A percentile compares a stretch with the other conserved stretches of the same genome.
phyloP scores from a whole-genome alignment of 2,329 filamentous ascomycete genomes.

The Rhinocladiella mackenziei region DNA sequence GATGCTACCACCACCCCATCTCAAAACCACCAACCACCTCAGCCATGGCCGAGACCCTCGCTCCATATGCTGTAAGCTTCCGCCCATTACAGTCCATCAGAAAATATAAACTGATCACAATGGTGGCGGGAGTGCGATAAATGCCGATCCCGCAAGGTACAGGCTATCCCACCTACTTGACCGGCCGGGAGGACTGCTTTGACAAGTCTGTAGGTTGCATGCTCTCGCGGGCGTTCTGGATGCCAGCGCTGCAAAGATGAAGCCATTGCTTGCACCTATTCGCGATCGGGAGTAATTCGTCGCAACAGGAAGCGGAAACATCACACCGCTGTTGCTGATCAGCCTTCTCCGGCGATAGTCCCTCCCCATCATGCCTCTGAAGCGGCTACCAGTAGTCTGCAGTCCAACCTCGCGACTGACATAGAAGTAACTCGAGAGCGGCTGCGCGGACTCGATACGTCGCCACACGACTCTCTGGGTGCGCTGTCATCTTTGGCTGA shows the following conservation, averaged over 20 bases:
- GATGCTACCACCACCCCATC: not conserved
- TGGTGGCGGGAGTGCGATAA: conserved; percentile 3
- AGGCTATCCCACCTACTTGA: not conserved
- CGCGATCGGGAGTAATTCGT: conserved; percentile 2
- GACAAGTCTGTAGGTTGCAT: conserved; percentile 4
- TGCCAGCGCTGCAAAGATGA: conserved; percentile 2
- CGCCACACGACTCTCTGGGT: not conserved
- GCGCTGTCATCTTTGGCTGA: conserved; percentile 4
- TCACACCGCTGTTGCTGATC: not conserved
- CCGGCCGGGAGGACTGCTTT: not conserved
- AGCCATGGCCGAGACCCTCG: conserved; percentile 2
- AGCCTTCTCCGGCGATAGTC: not conserved
- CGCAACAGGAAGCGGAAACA: conserved; percentile 5
- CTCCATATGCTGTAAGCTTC: conserved; percentile 3
- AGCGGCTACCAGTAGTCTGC: conserved; percentile 1
- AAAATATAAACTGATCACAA: conserved; percentile 2
- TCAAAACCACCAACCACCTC: not conserved
- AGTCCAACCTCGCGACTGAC: conserved; percentile 3
- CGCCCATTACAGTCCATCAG: conserved; percentile 1
- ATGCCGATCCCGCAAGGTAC: conserved; percentile 5
- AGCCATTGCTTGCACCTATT: conserved; percentile 4
- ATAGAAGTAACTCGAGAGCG: conserved; percentile 6
- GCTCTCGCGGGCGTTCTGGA: conserved; percentile 1
- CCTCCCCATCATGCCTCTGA: not conserved
- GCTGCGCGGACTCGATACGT: conserved; percentile 1